Percentiles rank a stretch among this genome's conserved stretches.
Conservation (phyloP, 164 flowering plant species). For the Vitis labrusca region DNA sequence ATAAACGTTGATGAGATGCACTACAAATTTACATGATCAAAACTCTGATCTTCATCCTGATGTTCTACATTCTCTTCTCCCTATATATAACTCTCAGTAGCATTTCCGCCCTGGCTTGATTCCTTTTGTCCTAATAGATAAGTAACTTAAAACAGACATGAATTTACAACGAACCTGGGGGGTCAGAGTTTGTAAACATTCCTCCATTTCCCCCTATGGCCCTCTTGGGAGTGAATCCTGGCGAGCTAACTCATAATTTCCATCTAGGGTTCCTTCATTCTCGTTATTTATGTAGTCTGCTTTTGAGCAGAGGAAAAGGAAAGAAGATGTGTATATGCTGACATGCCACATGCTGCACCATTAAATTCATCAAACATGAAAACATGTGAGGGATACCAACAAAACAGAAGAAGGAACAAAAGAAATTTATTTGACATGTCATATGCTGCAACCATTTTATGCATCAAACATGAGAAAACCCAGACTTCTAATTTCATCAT, state of each 20-base stretch:
- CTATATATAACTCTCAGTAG: neutral
- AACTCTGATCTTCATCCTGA: too few relatives aligned
- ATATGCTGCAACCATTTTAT: slow-evolving; percentile 50
- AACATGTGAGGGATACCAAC: too few relatives aligned
- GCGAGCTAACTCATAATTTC: slow-evolving; percentile 58
- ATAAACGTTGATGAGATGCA: too few relatives aligned
- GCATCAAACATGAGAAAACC: neutral
- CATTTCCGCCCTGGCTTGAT: too few relatives aligned
- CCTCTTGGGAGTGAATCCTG: slow-evolving; percentile 58
- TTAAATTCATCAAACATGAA: neutral
- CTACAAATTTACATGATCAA: too few relatives aligned
- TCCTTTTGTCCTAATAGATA: too few relatives aligned
- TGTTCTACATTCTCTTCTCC: neutral
- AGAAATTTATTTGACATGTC: slow-evolving; percentile 85
- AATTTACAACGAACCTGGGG: slow-evolving; percentile 1
- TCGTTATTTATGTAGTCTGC: slow-evolving; percentile 22
- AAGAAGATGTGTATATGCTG: slow-evolving; percentile 81
- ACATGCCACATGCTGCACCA: slow-evolving; percentile 86
- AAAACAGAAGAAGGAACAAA: slow-evolving; percentile 74
- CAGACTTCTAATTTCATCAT: slow-evolving; percentile 3
- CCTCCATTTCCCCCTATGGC: slow-evolving; percentile 4
- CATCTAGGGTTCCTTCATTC: slow-evolving; percentile 20
- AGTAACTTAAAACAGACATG: neutral
- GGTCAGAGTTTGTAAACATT: neutral
- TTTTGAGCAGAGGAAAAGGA: slow-evolving; percentile 93